Evolutionary conservation across 352 stramenopile species (phyloP).

Genomic region (Phytopythium aichiense): DNA sequence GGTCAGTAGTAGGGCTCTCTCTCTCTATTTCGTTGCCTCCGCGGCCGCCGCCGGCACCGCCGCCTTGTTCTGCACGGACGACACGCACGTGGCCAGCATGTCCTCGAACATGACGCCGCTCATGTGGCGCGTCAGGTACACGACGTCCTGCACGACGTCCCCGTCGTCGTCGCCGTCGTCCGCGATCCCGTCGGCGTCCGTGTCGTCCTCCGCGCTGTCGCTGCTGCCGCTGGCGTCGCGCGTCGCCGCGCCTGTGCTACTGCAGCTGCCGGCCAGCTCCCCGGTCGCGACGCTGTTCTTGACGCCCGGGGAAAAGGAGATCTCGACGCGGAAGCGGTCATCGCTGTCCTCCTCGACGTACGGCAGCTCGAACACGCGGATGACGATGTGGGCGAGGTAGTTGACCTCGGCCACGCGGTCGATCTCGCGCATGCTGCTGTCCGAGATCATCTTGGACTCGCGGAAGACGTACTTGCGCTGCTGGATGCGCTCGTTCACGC

Average conservation of each 20-base stretch:
- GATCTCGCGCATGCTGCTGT: slow-evolving; percentile 62
- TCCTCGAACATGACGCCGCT: slow-evolving; percentile 87
- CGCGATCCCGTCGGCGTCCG: slow-evolving; percentile 6
- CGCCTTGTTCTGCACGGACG: slow-evolving; percentile 53
- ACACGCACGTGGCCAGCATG: slow-evolving; percentile 82
- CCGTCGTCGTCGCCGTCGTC: slow-evolving; percentile 15
- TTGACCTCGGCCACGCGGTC: slow-evolving; percentile 94
- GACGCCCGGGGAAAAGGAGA: slow-evolving; percentile 78
- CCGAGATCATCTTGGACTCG: slow-evolving; percentile 77
- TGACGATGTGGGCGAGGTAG: slow-evolving; percentile 98
- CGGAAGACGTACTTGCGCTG: slow-evolving; percentile 81
- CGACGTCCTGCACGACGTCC: slow-evolving; percentile 50
- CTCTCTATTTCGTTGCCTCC: slow-evolving; percentile 1
- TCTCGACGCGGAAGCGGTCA: slow-evolving; percentile 83
- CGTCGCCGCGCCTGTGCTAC: background rate
- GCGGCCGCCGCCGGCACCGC: background rate
- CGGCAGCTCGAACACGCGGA: slow-evolving; percentile 97
- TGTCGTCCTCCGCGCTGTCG: slow-evolving; percentile 7
- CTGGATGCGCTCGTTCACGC: slow-evolving; percentile 70
- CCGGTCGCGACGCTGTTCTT: slow-evolving; percentile 29
- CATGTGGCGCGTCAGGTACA: slow-evolving; percentile 86
- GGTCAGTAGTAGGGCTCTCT: background rate
- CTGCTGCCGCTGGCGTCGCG: slow-evolving; percentile 10
- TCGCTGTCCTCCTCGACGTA: slow-evolving; percentile 77
- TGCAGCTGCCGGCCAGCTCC: background rate